Evolutionary conservation across 768 basidiomycete genomes (phyloP), one percentile per base, ranked within the genome.

Genomic region (Russula griseocarnosa): DNA sequence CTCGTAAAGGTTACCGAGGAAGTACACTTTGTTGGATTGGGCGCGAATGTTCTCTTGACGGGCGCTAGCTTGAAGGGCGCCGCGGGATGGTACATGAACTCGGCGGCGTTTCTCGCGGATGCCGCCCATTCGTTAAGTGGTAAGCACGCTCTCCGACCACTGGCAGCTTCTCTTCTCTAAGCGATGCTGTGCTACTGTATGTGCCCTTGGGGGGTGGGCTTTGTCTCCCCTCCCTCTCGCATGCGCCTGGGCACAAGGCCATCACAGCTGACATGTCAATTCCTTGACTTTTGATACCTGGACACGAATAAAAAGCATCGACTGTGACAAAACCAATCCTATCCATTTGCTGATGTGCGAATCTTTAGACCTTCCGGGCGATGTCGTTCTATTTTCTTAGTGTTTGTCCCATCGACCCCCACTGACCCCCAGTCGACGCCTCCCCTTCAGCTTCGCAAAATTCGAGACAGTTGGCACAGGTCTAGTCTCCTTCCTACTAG

Each of bases 391-490:
- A 11, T 86, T 90, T 67, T 90, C 87, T 72, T 97, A 92, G 90
- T 85, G 85, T 56, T 78, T 94, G 40, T 93, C 92, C 1, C 82
- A 92, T 57, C 83, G 83, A 71, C 83, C n/a, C n/a, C n/a, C n/a
- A n/a, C n/a, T n/a, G n/a, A n/a, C 88, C 20, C 90, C 94, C 11
- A 87, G 90, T 10, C 81, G 78, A 66, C 78, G 75, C 67, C 98
- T 93, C 73, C 94, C 94, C 1, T 94, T 87, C 66, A 91, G 93
- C 18, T 89, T 92, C 70, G 89, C 89, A 67, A 98, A 98, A 75
- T 96, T 94, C 69, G 96, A 99, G 75, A 94, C 94, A 6, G 79
- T 98, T 24, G 96, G 96, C 53, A 96, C 95, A n/a, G 84, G 91
- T 3, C 85, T 89, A 42, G 88, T 97, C 53, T 91, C 94, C 2